Base-by-base conservation (phyloP, 495 filamentous ascomycete species). In the Xylaria telfairii region DNA sequence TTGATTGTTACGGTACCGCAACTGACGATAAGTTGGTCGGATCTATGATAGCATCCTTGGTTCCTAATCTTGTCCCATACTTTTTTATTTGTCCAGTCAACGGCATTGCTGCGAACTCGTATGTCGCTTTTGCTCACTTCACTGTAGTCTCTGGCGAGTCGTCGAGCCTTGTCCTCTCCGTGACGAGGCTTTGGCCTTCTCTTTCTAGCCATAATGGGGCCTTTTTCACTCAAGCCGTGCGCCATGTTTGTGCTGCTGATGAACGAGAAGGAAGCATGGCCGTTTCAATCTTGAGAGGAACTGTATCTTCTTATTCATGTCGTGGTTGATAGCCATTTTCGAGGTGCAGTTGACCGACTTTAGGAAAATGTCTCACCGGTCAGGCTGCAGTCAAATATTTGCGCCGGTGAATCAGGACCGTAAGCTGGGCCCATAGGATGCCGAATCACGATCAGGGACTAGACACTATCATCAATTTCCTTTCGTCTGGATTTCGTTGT, bases 1-100 rank as follows among this genome's bases (percentile, higher is more conserved):
- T 84, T 79, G 59, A 85, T 51, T 39, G 82, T 82, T 54, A 85
- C 82, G 13, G 82, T 83, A 69, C 83, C 83, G 71, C 82, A 83
- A 41, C 81, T 83, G 54, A 84, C 81, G 49, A 80, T 73, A 32
- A 83, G 74, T 26, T 78, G 78, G 53, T 80, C 73, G 30, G 83
- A 82, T 21, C 79, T 80, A 51, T 78, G 69, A 59, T 73, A 79
- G 12, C 69, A 56, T 4, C 77, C 74, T 53, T 76, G 73, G 0
- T 69, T 66, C 17, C 62, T 66, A 42, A 79, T 79, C 71, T 77
- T 77, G 32, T 71, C 71, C 76, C 76, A 78, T 13, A 78, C 76
- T n/a, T 39, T 47, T 24, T 76, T 66, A 28, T 77, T 75, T 8
- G 19, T 73, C 76, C 76, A 78, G 56, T 78, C 65, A 42, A 78